Percentiles rank a stretch among this genome's conserved stretches.
Evolutionary conservation across 805 yeast species (phyloP).

Genomic region (Saccharomycopsis sp.): DNA sequence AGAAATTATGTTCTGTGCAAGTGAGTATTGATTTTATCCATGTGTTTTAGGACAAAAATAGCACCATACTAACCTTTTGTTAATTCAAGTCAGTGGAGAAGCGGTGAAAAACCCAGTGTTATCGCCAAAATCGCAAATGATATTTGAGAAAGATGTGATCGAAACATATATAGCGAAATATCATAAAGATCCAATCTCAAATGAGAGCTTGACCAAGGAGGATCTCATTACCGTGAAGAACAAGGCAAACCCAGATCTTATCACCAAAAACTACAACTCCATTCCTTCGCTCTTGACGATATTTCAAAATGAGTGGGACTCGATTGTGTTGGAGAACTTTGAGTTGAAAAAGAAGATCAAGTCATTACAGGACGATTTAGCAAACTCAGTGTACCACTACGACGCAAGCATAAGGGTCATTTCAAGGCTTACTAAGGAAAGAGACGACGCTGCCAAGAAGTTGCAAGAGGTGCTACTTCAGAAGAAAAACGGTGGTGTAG

Average conservation of each 20-base stretch:
- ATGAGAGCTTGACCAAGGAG: constrained; percentile 46
- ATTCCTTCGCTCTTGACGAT: constrained; percentile 70
- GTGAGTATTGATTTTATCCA: too few species aligned
- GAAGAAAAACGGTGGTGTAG: not conserved
- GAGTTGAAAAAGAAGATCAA: constrained; percentile 63
- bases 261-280: constrained; percentile 30
- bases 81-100: constrained; percentile 75
- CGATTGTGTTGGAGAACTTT: constrained; percentile 72
- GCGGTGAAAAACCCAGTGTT: constrained; percentile 64
- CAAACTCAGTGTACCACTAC: constrained; percentile 69
- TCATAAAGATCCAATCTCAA: constrained; percentile 68
- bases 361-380: constrained; percentile 59
- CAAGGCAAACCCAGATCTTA: constrained; percentile 26
- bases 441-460: constrained; percentile 65
- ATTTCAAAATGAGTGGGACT: constrained; percentile 86
- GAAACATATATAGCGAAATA: constrained; percentile 53
- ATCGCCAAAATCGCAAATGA: constrained; percentile 57
- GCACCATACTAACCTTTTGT: too few species aligned
- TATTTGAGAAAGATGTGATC: constrained; percentile 59
- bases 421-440: constrained; percentile 59
- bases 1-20: too few species aligned
- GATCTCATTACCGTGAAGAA: constrained; percentile 45
- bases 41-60: too few species aligned
- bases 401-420: constrained; percentile 91
- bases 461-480: constrained; percentile 30